Percentiles rank a stretch among this genome's conserved stretches.
Evolutionary conservation across 2,329 filamentous ascomycete genomes (phyloP).

Genomic region (Exophiala sp.): DNA sequence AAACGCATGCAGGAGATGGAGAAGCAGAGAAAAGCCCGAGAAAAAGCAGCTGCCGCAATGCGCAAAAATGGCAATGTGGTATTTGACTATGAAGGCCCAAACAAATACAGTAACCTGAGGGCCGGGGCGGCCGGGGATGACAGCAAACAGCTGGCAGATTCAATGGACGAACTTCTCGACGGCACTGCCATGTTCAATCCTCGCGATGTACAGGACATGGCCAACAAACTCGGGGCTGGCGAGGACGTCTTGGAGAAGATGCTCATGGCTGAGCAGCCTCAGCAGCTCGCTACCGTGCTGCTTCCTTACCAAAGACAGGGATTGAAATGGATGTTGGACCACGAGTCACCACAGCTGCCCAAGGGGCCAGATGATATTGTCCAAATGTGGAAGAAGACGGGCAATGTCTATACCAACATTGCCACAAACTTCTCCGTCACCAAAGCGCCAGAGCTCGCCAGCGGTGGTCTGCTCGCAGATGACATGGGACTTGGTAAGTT

Average conservation of each 20-base stretch:
- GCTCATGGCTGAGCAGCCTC: slow-evolving; percentile 65
- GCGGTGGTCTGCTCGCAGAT: slow-evolving; percentile 79
- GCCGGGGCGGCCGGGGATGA: slow-evolving; percentile 17
- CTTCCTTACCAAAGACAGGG: slow-evolving; percentile 76
- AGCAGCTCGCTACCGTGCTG: slow-evolving; percentile 58
- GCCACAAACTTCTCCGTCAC: slow-evolving; percentile 63
- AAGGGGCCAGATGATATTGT: slow-evolving; percentile 56
- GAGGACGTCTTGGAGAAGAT: slow-evolving; percentile 66
- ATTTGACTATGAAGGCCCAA: slow-evolving; percentile 23
- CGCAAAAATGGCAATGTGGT: slow-evolving; percentile 19
- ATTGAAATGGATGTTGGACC: slow-evolving; percentile 71
- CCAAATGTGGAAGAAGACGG: slow-evolving; percentile 68
- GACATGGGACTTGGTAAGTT: slow-evolving; percentile 88
- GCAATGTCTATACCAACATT: slow-evolving; percentile 55
- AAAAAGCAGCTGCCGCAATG: slow-evolving; percentile 23
- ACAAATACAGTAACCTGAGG: slow-evolving; percentile 36
- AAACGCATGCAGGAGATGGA: slow-evolving; percentile 50
- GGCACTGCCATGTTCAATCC: slow-evolving; percentile 51
- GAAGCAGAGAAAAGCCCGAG: slow-evolving; percentile 40
- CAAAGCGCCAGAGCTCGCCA: slow-evolving; percentile 58
- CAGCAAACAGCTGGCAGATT: slow-evolving; percentile 9
- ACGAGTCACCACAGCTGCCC: slow-evolving; percentile 66
- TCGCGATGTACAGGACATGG: slow-evolving; percentile 56
- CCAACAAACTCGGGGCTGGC: slow-evolving; percentile 64
- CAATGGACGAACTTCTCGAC: slow-evolving; percentile 61